Percentiles rank a stretch among this genome's conserved stretches.
Evolutionary conservation across 441 rosid genomes (phyloP).

Genomic region (Melastoma candidum): DNA sequence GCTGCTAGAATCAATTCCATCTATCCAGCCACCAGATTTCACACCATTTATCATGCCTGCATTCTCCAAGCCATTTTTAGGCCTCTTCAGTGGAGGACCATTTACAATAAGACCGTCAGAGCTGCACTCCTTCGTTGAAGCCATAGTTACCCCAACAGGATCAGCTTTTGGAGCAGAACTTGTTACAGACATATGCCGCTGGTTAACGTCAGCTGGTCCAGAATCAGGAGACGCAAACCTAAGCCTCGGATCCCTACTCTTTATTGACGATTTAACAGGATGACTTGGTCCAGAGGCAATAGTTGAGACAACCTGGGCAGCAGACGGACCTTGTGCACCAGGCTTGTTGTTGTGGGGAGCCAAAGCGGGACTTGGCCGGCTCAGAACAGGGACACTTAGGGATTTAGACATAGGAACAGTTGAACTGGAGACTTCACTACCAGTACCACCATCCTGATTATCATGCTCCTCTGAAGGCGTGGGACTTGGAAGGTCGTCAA

Average conservation of each 20-base stretch:
- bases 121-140: constrained; percentile 52
- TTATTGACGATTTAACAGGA: constrained; percentile 42
- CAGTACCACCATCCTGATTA: constrained; percentile 38
- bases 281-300: constrained; percentile 27
- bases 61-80: constrained; percentile 36
- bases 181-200: constrained; percentile 12
- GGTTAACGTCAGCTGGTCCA: constrained; percentile 31
- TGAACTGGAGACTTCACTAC: constrained; percentile 64
- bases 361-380: constrained; percentile 23
- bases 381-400: constrained; percentile 21
- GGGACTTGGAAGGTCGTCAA: constrained; percentile 83
- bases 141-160: constrained; percentile 27
- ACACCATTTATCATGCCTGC: constrained; percentile 27
- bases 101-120: constrained; percentile 38
- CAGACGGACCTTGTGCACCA: constrained; percentile 17
- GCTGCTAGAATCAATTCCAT: constrained; percentile 32
- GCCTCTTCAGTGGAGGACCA: constrained; percentile 55
- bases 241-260: constrained; percentile 92
- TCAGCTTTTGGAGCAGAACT: constrained; percentile 32
- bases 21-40: constrained; percentile 66
- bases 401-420: constrained; percentile 20
- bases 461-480: constrained; percentile 85
- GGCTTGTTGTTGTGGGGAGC: constrained; percentile 17
- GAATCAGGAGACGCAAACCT: constrained; percentile 44
- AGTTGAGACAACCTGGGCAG: constrained; percentile 24